These are phyloP conservation scores for Salisapilia sapeloensis DNA, from an alignment of 352 stramenopile genomes.

Conservation along the genomic window DNA sequence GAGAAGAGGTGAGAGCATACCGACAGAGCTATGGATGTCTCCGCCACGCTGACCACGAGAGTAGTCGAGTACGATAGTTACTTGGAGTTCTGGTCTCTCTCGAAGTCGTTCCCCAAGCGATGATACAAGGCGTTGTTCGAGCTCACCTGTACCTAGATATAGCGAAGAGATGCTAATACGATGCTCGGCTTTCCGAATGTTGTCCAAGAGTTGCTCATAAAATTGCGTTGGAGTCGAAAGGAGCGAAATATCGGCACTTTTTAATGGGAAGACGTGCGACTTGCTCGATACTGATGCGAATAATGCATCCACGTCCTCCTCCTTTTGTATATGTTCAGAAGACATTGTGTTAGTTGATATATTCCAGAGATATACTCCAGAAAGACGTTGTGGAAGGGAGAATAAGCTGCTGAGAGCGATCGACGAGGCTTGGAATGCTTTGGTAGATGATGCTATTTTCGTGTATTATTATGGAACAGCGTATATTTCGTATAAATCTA, in stretches of 20 bases:
- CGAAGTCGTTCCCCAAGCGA: constrained; percentile 15
- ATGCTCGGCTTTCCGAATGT: constrained; percentile 24
- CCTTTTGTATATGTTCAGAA: no score
- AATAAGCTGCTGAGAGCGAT: no score
- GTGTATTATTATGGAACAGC: no score
- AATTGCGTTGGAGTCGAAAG: constrained; percentile 32
- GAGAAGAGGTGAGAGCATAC: constrained; percentile 30
- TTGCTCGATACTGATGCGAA: constrained; percentile 31
- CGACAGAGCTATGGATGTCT: constrained; percentile 27
- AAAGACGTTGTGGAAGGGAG: no score
- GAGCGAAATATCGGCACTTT: constrained; percentile 24
- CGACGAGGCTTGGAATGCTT: no score
- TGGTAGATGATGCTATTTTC: no score
- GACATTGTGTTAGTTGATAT: no score
- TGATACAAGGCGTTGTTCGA: constrained; percentile 27
- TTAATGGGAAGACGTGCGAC: constrained; percentile 42
- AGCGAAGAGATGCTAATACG: constrained; percentile 50
- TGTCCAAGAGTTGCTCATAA: constrained; percentile 38
- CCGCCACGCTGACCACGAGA: constrained; percentile 40
- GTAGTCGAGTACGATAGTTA: constrained; percentile 54
- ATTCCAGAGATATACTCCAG: no score
- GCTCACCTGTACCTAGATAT: constrained; percentile 44
- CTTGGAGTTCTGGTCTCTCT: constrained; percentile 22
- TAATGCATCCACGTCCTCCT: no score
- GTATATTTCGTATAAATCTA: no score